Base-by-base conservation (phyloP, 2,329 filamentous ascomycete species). In the Xylariaceae sp. region DNA sequence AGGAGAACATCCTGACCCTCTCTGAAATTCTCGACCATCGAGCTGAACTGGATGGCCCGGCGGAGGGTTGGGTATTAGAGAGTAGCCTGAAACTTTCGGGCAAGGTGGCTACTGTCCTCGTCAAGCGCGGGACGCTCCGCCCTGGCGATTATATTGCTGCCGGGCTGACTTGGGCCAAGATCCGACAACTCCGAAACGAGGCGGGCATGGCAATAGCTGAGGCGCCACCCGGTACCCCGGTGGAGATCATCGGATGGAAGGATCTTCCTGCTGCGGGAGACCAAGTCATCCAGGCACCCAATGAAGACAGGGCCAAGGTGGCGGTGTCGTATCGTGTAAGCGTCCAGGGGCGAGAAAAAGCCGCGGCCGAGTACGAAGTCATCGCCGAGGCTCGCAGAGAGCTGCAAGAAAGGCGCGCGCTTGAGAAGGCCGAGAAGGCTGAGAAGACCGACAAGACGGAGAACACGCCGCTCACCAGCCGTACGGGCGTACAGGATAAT, bases 211-310 rank as follows among this genome's bases (percentile, higher is more conserved):
- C 85, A 12, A 74, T 97, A 15, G 63, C 76, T 1, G 85, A 90
- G 70, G 92, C 90, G 13, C 83, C 85, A 0, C 95, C 94, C 0
- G 94, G 94, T 34, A 94, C 86, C 26, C 91, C 95, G 0, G 88
- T 96, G 2, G 90, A 97, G 70, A 83, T 99, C 18, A 84, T 96
- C 58, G 94, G 94, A n/a, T 99, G 94, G 94, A 85, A 86, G 63
- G 88, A 90, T 34, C 71, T 81, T 6, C 92, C 94, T 0, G 79
- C 81, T 21, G 92, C 94, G 1, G 95, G 95, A 47, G 89, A 95
- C 64, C 84, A 90, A 73, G 86, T 95, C 8, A 77, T 99, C 0
- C 88, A 97, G 72, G 89, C 92, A 1, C 76, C 81, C 0, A 84
- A 85, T 61, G 92, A 97, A 72, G 80, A 84, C 55, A 86, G 81